phyloP scores from a whole-genome alignment of 495 filamentous ascomycete species.

The Talaromyces liani region DNA sequence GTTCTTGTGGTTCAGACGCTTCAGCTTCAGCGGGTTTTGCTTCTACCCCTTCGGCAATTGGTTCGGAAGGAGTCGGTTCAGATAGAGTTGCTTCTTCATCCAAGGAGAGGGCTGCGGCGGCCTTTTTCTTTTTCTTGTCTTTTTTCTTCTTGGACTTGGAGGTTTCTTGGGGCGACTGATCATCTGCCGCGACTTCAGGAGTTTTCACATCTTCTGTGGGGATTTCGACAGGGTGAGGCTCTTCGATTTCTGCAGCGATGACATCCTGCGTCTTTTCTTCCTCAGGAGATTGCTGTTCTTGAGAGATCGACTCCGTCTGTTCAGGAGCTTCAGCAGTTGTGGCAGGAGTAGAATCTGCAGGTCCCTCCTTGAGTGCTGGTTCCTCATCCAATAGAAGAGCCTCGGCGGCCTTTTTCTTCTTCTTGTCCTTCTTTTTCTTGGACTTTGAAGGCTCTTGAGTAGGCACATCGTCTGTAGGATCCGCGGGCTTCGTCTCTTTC shows the following conservation, averaged over 20 bases:
- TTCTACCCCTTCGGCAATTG: background rate
- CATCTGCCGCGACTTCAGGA: background rate
- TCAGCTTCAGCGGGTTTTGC: background rate
- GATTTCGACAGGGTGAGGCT: background rate
- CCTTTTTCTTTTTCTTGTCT: conserved; percentile 4
- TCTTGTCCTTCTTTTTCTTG: conserved; percentile 9
- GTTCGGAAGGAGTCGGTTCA: background rate
- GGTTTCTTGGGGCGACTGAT: background rate
- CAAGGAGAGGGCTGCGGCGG: background rate
- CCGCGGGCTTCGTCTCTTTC: background rate
- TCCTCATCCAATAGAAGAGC: background rate
- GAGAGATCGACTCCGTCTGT: background rate
- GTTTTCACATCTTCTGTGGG: background rate
- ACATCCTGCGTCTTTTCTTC: background rate
- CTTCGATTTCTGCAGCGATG: background rate
- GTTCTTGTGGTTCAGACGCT: background rate
- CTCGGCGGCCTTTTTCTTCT: conserved; percentile 1
- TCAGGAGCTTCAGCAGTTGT: background rate
- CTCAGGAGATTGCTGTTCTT: background rate
- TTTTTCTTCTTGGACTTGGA: conserved; percentile 7
- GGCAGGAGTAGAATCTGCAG: background rate
- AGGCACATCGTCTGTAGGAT: background rate
- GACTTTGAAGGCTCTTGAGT: conserved; percentile 2
- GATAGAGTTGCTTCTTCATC: background rate
- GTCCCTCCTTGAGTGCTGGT: background rate